Evolutionary conservation across 352 stramenopile species (phyloP).

Genomic region (Globisporangium emineosum): DNA sequence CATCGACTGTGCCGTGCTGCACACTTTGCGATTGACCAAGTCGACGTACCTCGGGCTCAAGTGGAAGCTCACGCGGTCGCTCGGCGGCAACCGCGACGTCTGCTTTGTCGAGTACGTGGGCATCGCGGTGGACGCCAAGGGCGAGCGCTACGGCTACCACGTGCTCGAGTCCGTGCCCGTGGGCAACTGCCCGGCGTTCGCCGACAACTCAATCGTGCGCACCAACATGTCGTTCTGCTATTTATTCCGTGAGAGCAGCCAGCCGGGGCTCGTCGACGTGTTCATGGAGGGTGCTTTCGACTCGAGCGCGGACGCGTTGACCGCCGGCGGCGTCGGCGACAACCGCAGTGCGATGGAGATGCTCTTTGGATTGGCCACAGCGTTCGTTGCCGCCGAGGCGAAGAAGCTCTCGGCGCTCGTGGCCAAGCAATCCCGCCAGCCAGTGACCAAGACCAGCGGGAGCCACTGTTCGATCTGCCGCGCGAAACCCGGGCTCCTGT

Average conservation of each 20-base stretch:
- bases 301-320: conserved; percentile 54
- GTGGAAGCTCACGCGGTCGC: conserved; percentile 65
- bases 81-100: conserved; percentile 71
- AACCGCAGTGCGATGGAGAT: conserved; percentile 67
- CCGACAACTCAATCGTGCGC: conserved; percentile 74
- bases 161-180: conserved; percentile 64
- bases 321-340: conserved; percentile 63
- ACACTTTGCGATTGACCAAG: conserved; percentile 48
- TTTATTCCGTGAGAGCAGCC: conserved; percentile 55
- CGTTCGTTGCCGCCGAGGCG: conserved; percentile 44
- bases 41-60: conserved; percentile 68
- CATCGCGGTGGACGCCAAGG: conserved; percentile 46
- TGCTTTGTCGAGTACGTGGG: conserved; percentile 71
- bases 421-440: conserved; percentile 31
- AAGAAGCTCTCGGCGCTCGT: conserved; percentile 74
- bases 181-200: conserved; percentile 57
- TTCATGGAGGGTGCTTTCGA: conserved; percentile 75
- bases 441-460: conserved; percentile 31
- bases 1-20: conserved; percentile 60
- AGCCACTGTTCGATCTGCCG: conserved; percentile 63
- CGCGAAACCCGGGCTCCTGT: conserved; percentile 50
- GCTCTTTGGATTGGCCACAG: conserved; percentile 47
- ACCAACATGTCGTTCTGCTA: conserved; percentile 70
- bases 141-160: conserved; percentile 59
- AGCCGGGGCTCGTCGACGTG: conserved; percentile 55